Percentiles rank a stretch among this genome's conserved stretches.
Conservation (phyloP, 2,329 filamentous ascomycete species). For the Hymenoscyphus scutula region DNA sequence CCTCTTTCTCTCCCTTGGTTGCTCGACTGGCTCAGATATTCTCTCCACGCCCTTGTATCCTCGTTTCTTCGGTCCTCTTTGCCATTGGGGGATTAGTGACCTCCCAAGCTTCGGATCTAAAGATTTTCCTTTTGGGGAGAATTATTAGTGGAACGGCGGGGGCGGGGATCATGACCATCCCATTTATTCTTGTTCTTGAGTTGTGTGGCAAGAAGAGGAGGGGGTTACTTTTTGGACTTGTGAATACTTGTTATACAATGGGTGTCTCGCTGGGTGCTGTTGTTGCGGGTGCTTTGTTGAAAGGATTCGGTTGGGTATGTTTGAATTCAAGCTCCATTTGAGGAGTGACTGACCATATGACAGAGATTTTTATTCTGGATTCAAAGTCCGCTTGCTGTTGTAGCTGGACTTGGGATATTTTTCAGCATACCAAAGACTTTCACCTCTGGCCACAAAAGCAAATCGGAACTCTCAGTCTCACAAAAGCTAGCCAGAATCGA, state of each 20-base stretch:
- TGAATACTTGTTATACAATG: conserved; percentile 70
- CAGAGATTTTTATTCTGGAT: conserved; percentile 71
- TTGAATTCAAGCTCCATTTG: neutral
- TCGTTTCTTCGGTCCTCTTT: conserved; percentile 58
- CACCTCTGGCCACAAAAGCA: conserved; percentile 37
- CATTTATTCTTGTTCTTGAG: conserved; percentile 75
- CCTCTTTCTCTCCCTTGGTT: conserved; percentile 62
- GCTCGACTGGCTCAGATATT: conserved; percentile 75
- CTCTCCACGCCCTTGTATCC: conserved; percentile 62
- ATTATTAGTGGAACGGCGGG: conserved; percentile 66
- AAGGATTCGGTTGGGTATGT: conserved; percentile 67
- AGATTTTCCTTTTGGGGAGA: conserved; percentile 66
- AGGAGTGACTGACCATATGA: conserved; percentile 13
- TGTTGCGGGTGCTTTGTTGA: conserved; percentile 63
- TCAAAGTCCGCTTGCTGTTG: conserved; percentile 63
- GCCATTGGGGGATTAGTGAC: conserved; percentile 64
- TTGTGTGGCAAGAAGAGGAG: conserved; percentile 64
- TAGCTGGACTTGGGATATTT: conserved; percentile 61
- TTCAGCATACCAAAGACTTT: conserved; percentile 59
- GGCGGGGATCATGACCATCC: conserved; percentile 69
- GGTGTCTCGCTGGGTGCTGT: conserved; percentile 72
- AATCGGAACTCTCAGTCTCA: conserved; percentile 39
- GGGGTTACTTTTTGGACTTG: conserved; percentile 70
- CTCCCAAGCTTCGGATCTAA: conserved; percentile 56
- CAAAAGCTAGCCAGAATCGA: conserved; percentile 66